phyloP scores from a whole-genome alignment of 352 stramenopile species.

The Blastocystis sp. region DNA sequence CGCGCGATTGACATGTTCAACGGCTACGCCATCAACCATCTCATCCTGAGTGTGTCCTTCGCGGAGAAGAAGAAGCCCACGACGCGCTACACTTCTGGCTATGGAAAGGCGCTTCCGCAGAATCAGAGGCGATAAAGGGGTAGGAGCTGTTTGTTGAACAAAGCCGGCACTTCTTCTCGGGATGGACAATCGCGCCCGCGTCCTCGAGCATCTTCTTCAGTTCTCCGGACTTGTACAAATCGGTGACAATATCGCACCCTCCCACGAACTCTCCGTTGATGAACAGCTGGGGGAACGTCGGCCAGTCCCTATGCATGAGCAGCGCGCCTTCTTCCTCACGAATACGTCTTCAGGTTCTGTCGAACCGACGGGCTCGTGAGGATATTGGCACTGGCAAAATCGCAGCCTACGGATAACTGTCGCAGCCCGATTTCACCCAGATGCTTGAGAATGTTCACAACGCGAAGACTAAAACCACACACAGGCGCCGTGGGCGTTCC shows the following conservation, averaged over 20 bases:
- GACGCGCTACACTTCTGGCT: slow-evolving; percentile 1
- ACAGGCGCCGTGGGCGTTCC: slow-evolving; percentile 81
- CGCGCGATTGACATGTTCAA: slow-evolving; percentile 46
- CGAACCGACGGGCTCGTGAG: slow-evolving; percentile 84
- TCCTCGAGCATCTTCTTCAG: slow-evolving; percentile 79
- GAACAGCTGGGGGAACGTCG: slow-evolving; percentile 85
- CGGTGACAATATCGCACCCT: slow-evolving; percentile 84
- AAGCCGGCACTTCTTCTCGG: background rate
- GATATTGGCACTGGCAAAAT: slow-evolving; percentile 86
- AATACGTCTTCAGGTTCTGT: slow-evolving; percentile 85
- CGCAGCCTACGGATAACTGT: slow-evolving; percentile 75
- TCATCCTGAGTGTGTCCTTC: slow-evolving; percentile 43
- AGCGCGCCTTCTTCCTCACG: slow-evolving; percentile 75
- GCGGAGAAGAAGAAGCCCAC: slow-evolving; percentile 38
- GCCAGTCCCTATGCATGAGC: slow-evolving; percentile 79
- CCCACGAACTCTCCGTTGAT: slow-evolving; percentile 85
- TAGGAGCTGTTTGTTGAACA: slow-evolving; percentile 36
- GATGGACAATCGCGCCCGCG: slow-evolving; percentile 36
- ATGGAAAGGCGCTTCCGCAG: slow-evolving; percentile 55
- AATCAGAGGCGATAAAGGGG: slow-evolving; percentile 56
- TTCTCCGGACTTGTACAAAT: slow-evolving; percentile 86
- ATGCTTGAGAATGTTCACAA: slow-evolving; percentile 81
- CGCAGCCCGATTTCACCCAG: slow-evolving; percentile 16
- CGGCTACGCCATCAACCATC: slow-evolving; percentile 56
- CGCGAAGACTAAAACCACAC: slow-evolving; percentile 85